These are phyloP conservation scores for Beta macrorhiza DNA, from an alignment of 179 eudicot species.

Conservation along the genomic window DNA sequence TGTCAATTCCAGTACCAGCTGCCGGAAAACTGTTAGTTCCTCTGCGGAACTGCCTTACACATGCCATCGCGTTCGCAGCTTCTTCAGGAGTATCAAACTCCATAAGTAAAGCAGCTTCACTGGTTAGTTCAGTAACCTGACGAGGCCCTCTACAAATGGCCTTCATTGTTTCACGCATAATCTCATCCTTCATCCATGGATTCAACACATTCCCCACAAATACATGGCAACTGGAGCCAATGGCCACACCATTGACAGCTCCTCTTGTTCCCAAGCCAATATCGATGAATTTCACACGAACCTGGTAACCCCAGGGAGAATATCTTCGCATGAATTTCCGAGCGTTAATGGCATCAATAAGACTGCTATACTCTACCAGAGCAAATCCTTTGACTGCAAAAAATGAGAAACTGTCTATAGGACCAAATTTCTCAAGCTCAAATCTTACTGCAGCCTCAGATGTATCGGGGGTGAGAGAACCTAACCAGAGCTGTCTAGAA, in stretches of 20 bases:
- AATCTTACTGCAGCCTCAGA: slow-evolving; percentile 70
- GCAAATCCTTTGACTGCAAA: slow-evolving; percentile 68
- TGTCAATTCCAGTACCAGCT: slow-evolving; percentile 34
- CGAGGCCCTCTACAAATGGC: slow-evolving; percentile 64
- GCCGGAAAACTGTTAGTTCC: slow-evolving; percentile 34
- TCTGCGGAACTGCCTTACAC: slow-evolving; percentile 68
- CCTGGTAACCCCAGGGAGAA: slow-evolving; percentile 78
- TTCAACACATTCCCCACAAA: slow-evolving; percentile 68
- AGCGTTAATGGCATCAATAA: slow-evolving; percentile 86
- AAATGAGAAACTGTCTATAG: slow-evolving; percentile 56
- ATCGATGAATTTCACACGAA: slow-evolving; percentile 80
- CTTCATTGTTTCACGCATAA: slow-evolving; percentile 63
- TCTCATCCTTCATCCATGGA: slow-evolving; percentile 80
- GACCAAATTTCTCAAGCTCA: slow-evolving; percentile 92
- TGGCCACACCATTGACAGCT: slow-evolving; percentile 61
- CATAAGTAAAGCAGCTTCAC: slow-evolving; percentile 81
- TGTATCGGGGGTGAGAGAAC: slow-evolving; percentile 76
- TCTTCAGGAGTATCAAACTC: slow-evolving; percentile 94
- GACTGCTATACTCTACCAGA: slow-evolving; percentile 62
- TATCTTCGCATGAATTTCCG: slow-evolving; percentile 69
- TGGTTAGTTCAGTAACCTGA: slow-evolving; percentile 60
- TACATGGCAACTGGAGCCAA: slow-evolving; percentile 84
- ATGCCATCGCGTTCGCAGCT: slow-evolving; percentile 68
- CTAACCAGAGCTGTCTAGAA: slow-evolving; percentile 85
- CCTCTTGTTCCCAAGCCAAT: slow-evolving; percentile 80